phyloP scores from a whole-genome alignment of 169 alveolate genomes.

The Plasmodium vinckei region DNA sequence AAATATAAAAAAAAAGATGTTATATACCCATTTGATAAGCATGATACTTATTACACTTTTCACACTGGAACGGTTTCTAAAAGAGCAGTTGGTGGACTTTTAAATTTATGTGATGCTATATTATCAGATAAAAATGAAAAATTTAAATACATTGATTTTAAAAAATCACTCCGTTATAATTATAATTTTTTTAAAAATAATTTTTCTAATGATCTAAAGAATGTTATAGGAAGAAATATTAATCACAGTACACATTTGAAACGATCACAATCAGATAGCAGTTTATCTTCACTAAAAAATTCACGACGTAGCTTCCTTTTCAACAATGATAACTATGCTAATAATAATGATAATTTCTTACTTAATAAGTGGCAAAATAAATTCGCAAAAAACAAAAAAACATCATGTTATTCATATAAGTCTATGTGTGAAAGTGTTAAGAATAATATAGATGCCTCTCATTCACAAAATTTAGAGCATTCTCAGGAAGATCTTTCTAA shows the following conservation, averaged over 20 bases:
- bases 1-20: slow-evolving; percentile 46
- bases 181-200: slow-evolving; percentile 43
- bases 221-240: background rate
- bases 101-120: slow-evolving; percentile 75
- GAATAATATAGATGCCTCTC: too few relatives aligned
- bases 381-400: background rate
- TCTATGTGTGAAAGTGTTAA: too few relatives aligned
- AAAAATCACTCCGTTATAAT: slow-evolving; percentile 47
- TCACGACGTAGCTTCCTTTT: background rate
- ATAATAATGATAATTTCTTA: background rate
- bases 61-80: slow-evolving; percentile 79
- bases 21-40: slow-evolving; percentile 64
- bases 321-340: background rate
- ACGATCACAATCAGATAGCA: slow-evolving; percentile 47
- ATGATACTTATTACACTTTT: slow-evolving; percentile 79
- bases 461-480: too few relatives aligned
- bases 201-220: background rate
- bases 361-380: background rate
- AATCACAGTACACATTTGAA: slow-evolving; percentile 16
- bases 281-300: background rate
- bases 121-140: slow-evolving; percentile 58
- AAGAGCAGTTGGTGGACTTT: slow-evolving; percentile 80
- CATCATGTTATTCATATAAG: too few relatives aligned
- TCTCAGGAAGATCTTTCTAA: too few relatives aligned
- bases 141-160: slow-evolving; percentile 64